These are phyloP conservation scores for Podosphaera leucotricha DNA, from an alignment of 2,329 filamentous ascomycete genomes.

Conservation along the genomic window DNA sequence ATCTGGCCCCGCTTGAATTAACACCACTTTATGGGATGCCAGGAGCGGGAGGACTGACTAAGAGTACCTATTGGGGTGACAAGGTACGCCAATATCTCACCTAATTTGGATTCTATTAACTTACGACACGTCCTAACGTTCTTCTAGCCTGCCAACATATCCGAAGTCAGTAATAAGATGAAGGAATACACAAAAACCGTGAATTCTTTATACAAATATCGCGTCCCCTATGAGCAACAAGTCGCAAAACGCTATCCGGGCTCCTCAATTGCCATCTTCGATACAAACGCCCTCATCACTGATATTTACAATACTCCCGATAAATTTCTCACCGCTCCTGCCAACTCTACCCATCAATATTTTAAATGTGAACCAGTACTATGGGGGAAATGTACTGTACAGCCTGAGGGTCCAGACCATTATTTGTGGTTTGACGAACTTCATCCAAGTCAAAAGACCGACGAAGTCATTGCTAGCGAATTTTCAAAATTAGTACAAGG, in stretches of 20 bases:
- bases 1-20: conserved; percentile 41
- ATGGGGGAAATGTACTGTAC: conserved; percentile 15
- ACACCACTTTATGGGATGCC: conserved; percentile 37
- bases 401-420: conserved; percentile 24
- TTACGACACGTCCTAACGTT: background rate
- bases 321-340: conserved; percentile 36
- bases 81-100: conserved; percentile 7
- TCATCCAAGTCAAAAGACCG: conserved; percentile 44
- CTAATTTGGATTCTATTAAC: too few relatives aligned
- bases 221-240: conserved; percentile 22
- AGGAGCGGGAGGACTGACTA: conserved; percentile 19
- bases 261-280: conserved; percentile 39
- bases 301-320: conserved; percentile 40
- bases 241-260: conserved; percentile 27
- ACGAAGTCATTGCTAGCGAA: conserved; percentile 29
- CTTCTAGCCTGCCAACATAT: conserved; percentile 21
- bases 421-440: conserved; percentile 55
- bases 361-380: conserved; percentile 24
- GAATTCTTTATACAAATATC: conserved; percentile 26
- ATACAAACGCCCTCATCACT: conserved; percentile 38
- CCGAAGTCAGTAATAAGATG: conserved; percentile 24
- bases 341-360: conserved; percentile 35
- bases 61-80: conserved; percentile 23
- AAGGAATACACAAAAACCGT: conserved; percentile 25
- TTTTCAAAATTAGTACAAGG: conserved; percentile 32